Conservation (phyloP, 2,329 filamentous ascomycete genomes). For the Knufia fluminis region DNA sequence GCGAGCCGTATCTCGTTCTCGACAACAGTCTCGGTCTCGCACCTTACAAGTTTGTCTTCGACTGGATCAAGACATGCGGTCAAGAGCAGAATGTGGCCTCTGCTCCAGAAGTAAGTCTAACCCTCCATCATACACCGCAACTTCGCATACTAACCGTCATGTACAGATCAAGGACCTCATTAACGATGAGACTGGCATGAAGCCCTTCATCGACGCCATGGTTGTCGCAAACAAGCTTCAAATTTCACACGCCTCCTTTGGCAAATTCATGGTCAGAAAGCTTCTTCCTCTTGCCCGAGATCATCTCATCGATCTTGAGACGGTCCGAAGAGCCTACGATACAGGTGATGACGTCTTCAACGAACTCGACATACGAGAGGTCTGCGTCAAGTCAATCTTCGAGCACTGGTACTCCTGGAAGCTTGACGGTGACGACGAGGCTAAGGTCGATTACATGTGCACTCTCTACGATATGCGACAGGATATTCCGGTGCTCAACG, state of each 20-base stretch:
- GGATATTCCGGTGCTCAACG: slow-evolving; percentile 1
- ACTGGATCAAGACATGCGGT: slow-evolving; percentile 8
- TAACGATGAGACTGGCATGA: background rate
- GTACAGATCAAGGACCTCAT: background rate
- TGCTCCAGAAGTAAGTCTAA: background rate
- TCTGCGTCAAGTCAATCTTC: slow-evolving; percentile 2
- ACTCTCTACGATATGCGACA: background rate
- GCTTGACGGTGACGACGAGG: slow-evolving; percentile 3
- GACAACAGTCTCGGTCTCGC: background rate
- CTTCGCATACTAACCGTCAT: background rate
- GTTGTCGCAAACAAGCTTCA: slow-evolving; percentile 4
- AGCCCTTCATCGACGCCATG: slow-evolving; percentile 1
- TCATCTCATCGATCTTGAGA: slow-evolving; percentile 3
- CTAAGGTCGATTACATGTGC: slow-evolving; percentile 3
- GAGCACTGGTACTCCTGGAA: slow-evolving; percentile 4
- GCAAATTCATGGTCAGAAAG: slow-evolving; percentile 2
- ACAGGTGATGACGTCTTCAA: background rate
- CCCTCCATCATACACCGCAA: background rate
- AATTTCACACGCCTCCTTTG: slow-evolving; percentile 6
- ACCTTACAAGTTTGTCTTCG: slow-evolving; percentile 6
- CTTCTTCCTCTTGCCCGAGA: background rate
- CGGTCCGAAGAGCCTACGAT: slow-evolving; percentile 4
- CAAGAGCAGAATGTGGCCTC: background rate
- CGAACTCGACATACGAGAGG: background rate
- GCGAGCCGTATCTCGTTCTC: background rate